Conservation (phyloP, 169 alveolate species). For the Babesia bovis region DNA sequence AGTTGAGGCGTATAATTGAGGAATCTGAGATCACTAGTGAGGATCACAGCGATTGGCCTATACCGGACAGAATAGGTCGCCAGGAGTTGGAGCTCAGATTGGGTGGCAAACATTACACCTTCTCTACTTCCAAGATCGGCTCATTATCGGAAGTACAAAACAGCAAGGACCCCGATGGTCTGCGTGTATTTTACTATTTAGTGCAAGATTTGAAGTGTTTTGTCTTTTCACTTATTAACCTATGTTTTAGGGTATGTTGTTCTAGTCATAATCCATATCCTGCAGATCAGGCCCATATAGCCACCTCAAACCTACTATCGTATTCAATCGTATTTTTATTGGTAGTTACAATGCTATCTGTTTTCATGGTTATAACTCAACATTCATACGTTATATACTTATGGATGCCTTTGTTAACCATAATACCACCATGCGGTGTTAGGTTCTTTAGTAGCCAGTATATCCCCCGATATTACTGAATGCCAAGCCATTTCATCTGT, state of each 20-base stretch:
- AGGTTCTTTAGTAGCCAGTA: too few relatives aligned
- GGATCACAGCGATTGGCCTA: slow-evolving; percentile 94
- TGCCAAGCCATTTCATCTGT: too few relatives aligned
- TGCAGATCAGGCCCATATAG: slow-evolving; percentile 61
- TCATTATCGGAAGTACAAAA: slow-evolving; percentile 89
- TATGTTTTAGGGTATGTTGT: slow-evolving; percentile 87
- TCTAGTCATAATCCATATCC: background rate
- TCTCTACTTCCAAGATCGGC: slow-evolving; percentile 91
- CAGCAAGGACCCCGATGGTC: slow-evolving; percentile 92
- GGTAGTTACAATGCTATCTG: slow-evolving; percentile 4
- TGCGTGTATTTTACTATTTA: slow-evolving; percentile 89
- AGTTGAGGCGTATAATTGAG: slow-evolving; percentile 84
- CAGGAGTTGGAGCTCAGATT: slow-evolving; percentile 94
- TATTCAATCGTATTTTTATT: slow-evolving; percentile 1
- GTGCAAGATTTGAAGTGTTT: slow-evolving; percentile 93
- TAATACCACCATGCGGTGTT: too few relatives aligned
- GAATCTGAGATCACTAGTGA: slow-evolving; percentile 89
- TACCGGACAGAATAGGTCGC: slow-evolving; percentile 93
- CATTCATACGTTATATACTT: too few relatives aligned
- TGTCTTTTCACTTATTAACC: slow-evolving; percentile 88
- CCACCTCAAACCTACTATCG: background rate
- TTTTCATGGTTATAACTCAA: too few relatives aligned
- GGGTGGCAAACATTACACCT: slow-evolving; percentile 80
- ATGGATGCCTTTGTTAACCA: too few relatives aligned
- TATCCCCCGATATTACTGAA: too few relatives aligned